Conservation (phyloP, 495 filamentous ascomycete genomes). For the Staphylotrichum tortipilum region DNA sequence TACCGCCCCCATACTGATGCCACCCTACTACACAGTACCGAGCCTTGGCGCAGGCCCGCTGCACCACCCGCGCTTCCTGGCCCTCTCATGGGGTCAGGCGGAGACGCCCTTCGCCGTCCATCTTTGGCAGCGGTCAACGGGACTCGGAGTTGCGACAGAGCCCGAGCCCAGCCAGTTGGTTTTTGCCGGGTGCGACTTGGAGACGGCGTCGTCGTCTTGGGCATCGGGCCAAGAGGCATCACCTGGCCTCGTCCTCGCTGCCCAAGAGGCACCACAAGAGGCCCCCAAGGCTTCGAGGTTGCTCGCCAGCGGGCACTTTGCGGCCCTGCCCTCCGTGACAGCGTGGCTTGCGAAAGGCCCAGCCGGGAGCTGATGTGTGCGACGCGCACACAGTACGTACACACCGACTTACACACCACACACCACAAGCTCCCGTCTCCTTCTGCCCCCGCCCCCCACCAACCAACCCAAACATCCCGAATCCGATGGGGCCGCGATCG, state of each 20-base stretch:
- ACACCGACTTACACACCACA: too few species aligned
- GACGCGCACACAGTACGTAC: too few species aligned
- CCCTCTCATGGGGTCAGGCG: not conserved
- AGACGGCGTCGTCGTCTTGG: not conserved
- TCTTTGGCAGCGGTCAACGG: conserved; percentile 4
- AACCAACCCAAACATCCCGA: too few species aligned
- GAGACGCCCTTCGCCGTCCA: not conserved
- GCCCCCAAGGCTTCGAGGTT: too few species aligned
- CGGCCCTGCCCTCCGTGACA: not conserved
- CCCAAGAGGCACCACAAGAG: not conserved
- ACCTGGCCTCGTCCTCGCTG: not conserved
- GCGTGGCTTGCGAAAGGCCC: too few species aligned
- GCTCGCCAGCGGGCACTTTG: not conserved
- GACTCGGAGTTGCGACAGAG: conserved; percentile 2
- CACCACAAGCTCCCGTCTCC: too few species aligned
- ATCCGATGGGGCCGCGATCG: too few species aligned
- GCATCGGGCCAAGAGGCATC: not conserved
- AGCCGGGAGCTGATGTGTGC: too few species aligned
- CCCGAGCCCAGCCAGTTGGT: too few species aligned
- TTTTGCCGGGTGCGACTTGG: too few species aligned
- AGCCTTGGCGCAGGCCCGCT: not conserved
- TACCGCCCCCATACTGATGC: not conserved
- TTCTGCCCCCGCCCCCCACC: too few species aligned
- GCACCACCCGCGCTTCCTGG: not conserved
- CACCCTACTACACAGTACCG: conserved; percentile 8